These are phyloP conservation scores for Amaranthus cruentus DNA, from an alignment of 148 eudicot genomes.

Conservation along the genomic window DNA sequence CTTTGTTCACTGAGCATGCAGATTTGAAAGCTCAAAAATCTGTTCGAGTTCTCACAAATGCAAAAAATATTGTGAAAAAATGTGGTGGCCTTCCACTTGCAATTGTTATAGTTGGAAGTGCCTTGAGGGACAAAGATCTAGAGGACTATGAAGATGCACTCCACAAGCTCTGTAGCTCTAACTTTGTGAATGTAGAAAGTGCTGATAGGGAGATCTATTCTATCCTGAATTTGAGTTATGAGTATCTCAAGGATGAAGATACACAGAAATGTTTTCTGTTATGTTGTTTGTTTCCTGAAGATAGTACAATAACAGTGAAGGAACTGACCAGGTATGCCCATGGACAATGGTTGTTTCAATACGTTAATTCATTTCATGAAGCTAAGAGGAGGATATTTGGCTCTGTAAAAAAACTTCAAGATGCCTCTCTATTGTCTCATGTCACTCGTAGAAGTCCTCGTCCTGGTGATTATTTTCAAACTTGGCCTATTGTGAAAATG, in stretches of 20 bases:
- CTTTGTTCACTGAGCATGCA: background rate
- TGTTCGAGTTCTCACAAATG: background rate
- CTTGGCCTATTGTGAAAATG: background rate
- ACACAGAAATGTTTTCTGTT: background rate
- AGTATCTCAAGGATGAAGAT: background rate
- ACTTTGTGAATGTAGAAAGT: constrained; percentile 1
- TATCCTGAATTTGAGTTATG: background rate
- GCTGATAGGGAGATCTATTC: constrained; percentile 1
- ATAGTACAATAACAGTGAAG: background rate
- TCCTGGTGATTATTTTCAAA: background rate
- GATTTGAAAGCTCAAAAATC: background rate
- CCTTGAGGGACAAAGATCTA: background rate
- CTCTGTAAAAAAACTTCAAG: background rate
- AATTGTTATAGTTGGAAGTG: background rate
- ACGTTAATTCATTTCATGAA: background rate
- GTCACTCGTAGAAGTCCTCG: background rate
- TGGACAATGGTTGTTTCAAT: background rate
- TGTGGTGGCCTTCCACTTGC: constrained; percentile 12
- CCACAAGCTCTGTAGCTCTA: background rate
- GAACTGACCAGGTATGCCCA: constrained; percentile 1
- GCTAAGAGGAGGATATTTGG: background rate
- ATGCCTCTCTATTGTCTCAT: background rate
- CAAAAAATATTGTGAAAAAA: background rate
- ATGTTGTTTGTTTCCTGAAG: constrained; percentile 8
- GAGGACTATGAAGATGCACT: background rate